Evolutionary conservation across 192 early-diverging fungal species (phyloP).

Genomic region (Mortierella alpina): DNA sequence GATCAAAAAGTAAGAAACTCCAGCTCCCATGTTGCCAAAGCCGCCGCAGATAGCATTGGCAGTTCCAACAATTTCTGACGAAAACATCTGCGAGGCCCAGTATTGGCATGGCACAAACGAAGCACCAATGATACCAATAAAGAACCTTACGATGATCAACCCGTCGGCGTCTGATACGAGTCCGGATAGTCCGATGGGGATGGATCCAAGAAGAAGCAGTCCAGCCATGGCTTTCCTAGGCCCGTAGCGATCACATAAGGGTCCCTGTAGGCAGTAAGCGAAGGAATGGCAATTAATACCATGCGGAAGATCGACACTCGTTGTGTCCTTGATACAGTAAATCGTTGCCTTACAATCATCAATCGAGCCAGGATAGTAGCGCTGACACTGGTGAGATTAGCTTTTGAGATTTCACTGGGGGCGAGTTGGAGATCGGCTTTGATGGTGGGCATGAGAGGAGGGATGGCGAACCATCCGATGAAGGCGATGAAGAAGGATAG

Average conservation of each 20-base stretch:
- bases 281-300: conserved; percentile 3
- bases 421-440: conserved; percentile 62
- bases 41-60: conserved; percentile 77
- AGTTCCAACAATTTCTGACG: conserved; percentile 65
- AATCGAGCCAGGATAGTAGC: conserved; percentile 69
- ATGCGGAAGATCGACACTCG: not conserved
- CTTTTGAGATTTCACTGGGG: conserved; percentile 48
- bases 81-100: conserved; percentile 74
- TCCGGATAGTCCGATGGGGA: conserved; percentile 62
- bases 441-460: conserved; percentile 68
- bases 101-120: conserved; percentile 79
- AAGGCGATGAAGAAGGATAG: conserved; percentile 57
- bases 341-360: conserved; percentile 21
- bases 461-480: conserved; percentile 70
- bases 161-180: conserved; percentile 58
- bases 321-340: not conserved
- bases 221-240: conserved; percentile 63
- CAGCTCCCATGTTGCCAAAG: conserved; percentile 77
- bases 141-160: conserved; percentile 60
- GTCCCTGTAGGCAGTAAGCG: conserved; percentile 45
- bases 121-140: conserved; percentile 72
- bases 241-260: conserved; percentile 58
- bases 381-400: conserved; percentile 65
- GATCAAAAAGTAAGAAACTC: conserved; percentile 71
- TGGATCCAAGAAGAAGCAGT: conserved; percentile 64